Conservation (phyloP, 2,329 filamentous ascomycete species). For the Talaromyces sp. region DNA sequence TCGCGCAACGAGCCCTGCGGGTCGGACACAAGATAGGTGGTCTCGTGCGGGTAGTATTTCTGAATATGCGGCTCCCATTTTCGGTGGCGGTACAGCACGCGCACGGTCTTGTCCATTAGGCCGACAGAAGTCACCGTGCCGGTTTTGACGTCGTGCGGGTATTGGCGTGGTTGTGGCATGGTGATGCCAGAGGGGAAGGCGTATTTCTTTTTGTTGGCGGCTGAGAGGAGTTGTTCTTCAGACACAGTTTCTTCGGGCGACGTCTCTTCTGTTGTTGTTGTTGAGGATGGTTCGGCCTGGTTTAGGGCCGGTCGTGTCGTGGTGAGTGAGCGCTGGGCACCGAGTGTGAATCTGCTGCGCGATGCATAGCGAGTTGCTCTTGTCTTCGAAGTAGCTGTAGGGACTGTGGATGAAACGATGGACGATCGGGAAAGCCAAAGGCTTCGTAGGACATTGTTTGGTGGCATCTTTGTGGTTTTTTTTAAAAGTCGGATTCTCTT, state of each 20-base stretch:
- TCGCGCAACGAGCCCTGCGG: conserved; percentile 37
- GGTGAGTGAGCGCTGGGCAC: background rate
- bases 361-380: background rate
- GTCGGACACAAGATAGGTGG: conserved; percentile 32
- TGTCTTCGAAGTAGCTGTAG: background rate
- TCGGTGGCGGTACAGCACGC: conserved; percentile 29
- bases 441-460: background rate
- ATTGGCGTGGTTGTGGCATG: conserved; percentile 24
- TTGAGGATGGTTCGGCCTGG: background rate
- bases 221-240: background rate
- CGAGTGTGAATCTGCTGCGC: background rate
- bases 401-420: background rate
- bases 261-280: background rate
- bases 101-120: conserved; percentile 37
- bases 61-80: conserved; percentile 32
- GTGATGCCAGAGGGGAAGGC: background rate
- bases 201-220: background rate
- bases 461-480: background rate
- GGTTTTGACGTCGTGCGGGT: conserved; percentile 29
- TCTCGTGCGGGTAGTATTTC: conserved; percentile 33
- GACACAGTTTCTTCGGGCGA: background rate
- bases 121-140: conserved; percentile 39
- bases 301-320: background rate
- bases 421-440: background rate
- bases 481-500: background rate